These are phyloP conservation scores for Boletus eberwhitei DNA, from an alignment of 768 basidiomycete genomes.

Conservation along the genomic window DNA sequence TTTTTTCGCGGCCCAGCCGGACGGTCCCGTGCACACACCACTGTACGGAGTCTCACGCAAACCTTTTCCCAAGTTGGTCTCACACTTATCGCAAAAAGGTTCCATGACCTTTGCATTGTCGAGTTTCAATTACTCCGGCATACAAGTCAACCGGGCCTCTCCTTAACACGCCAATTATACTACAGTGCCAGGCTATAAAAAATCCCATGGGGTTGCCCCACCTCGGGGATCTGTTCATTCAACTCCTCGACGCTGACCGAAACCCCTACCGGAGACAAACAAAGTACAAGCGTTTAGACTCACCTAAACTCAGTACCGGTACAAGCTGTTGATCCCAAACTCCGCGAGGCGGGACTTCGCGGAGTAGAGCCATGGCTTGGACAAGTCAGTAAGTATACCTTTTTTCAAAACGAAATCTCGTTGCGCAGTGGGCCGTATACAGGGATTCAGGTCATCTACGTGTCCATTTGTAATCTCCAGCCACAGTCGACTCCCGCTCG, in stretches of 20 bases:
- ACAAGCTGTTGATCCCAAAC: constrained; percentile 12
- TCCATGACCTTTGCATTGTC: not conserved
- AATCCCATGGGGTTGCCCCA: too few species aligned
- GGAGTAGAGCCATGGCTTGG: constrained; percentile 16
- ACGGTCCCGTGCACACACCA: not conserved
- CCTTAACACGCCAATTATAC: not conserved
- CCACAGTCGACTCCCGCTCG: not conserved
- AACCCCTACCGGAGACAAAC: not conserved
- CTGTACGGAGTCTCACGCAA: constrained; percentile 3
- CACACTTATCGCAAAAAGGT: not conserved
- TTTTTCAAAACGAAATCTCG: not conserved
- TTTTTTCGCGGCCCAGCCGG: not conserved
- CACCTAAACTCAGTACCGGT: not conserved
- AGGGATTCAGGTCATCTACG: not conserved
- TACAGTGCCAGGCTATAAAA: not conserved
- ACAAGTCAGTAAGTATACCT: not conserved
- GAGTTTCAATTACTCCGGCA: not conserved
- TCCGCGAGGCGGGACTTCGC: constrained; percentile 24
- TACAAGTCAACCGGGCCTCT: not conserved
- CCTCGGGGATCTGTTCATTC: not conserved
- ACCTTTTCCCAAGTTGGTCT: not conserved
- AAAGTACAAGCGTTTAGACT: not conserved
- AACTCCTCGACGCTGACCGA: not conserved
- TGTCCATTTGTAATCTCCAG: not conserved
- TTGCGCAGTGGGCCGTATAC: not conserved